A percentile compares a stretch with the other conserved stretches of the same genome.
phyloP scores from a whole-genome alignment of 352 stramenopile species.

The Sclerospora graminicola region DNA sequence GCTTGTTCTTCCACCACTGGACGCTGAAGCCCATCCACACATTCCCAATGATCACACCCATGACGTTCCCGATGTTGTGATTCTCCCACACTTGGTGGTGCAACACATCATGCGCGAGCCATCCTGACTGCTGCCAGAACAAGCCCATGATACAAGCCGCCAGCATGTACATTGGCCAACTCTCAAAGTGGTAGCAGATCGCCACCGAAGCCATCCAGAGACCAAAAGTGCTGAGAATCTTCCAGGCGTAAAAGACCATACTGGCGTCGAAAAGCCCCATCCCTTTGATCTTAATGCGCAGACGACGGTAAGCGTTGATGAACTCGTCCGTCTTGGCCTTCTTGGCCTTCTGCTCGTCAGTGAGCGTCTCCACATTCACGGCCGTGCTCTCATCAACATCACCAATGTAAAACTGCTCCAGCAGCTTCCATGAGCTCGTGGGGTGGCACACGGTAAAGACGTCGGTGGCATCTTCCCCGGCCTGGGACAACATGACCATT shows the following conservation, averaged over 20 bases:
- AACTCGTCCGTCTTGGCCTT: conserved; percentile 85
- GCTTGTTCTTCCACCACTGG: conserved; percentile 97
- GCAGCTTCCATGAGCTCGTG: conserved; percentile 84
- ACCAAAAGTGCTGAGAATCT: conserved; percentile 88
- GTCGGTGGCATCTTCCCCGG: conserved; percentile 96
- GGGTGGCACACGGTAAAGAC: conserved; percentile 98
- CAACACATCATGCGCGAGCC: conserved; percentile 95
- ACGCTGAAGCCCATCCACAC: conserved; percentile 97
- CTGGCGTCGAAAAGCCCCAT: conserved; percentile 93
- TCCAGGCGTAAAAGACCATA: conserved; percentile 92
- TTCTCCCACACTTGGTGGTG: conserved; percentile 97
- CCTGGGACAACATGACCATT: conserved; percentile 95
- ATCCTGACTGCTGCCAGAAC: conserved; percentile 98
- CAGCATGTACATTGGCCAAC: conserved; percentile 81
- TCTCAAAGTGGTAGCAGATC: conserved; percentile 84
- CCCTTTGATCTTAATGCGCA: conserved; percentile 90
- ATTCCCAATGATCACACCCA: conserved; percentile 92
- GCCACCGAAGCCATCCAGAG: conserved; percentile 81
- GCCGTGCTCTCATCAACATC: conserved; percentile 83
- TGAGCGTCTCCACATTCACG: conserved; percentile 17
- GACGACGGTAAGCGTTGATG: conserved; percentile 92
- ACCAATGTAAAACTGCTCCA: conserved; percentile 97
- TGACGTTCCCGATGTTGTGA: conserved; percentile 87
- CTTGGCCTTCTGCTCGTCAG: conserved; percentile 31
- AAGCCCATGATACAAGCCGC: conserved; percentile 90